Evolutionary conservation across 1,284 basidiomycete genomes (phyloP), one percentile per base, ranked within the genome.

Genomic region (Thecaphora thlaspeos): DNA sequence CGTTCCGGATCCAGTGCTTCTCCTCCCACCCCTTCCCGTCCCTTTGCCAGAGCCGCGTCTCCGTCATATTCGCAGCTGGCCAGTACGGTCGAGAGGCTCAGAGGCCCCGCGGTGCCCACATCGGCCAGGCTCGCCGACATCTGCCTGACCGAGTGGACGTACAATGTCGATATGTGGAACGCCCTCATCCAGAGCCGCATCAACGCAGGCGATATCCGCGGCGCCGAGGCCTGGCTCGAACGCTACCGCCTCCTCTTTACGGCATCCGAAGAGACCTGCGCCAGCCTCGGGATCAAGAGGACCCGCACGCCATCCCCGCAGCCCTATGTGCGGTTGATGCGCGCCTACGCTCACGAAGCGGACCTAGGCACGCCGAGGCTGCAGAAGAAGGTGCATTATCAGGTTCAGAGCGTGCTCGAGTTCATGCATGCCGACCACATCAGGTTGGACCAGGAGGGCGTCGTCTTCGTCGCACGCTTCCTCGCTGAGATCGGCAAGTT

Each of bases 201-300:
- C n/a, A 43, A 48, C 17, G 41, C 52, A 5, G 37, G 37, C 10
- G 50, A 66, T 40, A 22, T 53, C 9, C 10, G 12, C 8, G 55
- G 50, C 12, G 63, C 63, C 24, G 48, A 46, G 1, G 38, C 24
- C 15, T 66, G 63, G 63, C 37, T 66, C 32, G 42, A 56, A 19
- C 43, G 51, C 3, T 66, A 61, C 32, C 51, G 59, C 19, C 11
- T 14, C 1, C 46, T 51, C 11, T 23, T 40, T 9, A 26, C 22
- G n/a, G 8, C 14, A 3, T 17, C 32, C 7, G 17, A 43, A 4
- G 8, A 43, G 5, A 3, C 28, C 7, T 7, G 11, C 22, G 17
- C 41, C 7, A 21, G 59, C 18, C 15, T 15, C 1, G 51, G 50
- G 11, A 26, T 41, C 12, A 9, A 3, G 14, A 4, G 23, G 5